phyloP scores from a whole-genome alignment of 148 eudicot genomes.

The Suaeda aralocaspica region DNA sequence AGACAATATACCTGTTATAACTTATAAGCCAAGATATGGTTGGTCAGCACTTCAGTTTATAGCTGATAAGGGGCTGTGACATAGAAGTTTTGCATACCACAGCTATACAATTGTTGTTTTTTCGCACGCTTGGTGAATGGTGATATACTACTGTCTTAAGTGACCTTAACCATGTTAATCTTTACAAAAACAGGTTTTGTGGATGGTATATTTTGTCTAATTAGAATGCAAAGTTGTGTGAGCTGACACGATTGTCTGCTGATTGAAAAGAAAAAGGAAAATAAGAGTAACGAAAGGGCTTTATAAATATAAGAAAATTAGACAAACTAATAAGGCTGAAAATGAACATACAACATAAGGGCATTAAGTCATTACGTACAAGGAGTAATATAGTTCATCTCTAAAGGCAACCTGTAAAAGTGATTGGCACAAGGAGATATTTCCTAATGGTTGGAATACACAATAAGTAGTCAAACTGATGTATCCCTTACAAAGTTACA shows the following conservation, averaged over 20 bases:
- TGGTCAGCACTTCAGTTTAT: too few relatives aligned
- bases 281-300: background rate
- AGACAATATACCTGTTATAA: too few relatives aligned
- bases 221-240: slow-evolving; percentile 8
- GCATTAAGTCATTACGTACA: slow-evolving; percentile 3
- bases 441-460: slow-evolving; percentile 5
- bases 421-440: slow-evolving; percentile 15
- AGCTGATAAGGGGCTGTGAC: too few relatives aligned
- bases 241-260: slow-evolving; percentile 2
- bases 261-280: background rate
- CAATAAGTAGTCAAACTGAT: background rate
- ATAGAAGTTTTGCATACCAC: background rate
- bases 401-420: slow-evolving; percentile 16
- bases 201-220: slow-evolving; percentile 12
- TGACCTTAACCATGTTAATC: background rate
- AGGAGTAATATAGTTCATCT: slow-evolving; percentile 5
- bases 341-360: background rate
- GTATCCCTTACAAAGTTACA: background rate
- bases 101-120: background rate
- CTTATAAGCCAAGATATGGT: too few relatives aligned
- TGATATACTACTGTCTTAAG: background rate
- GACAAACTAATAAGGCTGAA: background rate
- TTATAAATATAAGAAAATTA: background rate
- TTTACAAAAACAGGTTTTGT: background rate
- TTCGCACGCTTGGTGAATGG: background rate